Evolutionary conservation across 768 basidiomycete genomes (phyloP).

Genomic region (Mycena kentingensis): DNA sequence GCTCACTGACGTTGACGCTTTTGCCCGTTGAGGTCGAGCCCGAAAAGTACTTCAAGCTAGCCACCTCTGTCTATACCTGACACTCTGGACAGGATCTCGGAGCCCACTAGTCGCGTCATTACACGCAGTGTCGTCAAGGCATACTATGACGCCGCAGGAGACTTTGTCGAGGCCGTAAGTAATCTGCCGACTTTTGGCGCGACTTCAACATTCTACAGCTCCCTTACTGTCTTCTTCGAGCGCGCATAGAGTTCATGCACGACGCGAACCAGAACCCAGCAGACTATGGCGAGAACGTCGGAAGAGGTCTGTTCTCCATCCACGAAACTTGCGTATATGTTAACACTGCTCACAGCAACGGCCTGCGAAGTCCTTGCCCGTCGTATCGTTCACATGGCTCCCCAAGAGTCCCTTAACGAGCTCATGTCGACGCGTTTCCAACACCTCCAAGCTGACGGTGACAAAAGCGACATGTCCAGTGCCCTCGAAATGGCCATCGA

Average conservation of each 20-base stretch:
- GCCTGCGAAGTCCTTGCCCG: slow-evolving; percentile 87
- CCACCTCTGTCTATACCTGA: no score
- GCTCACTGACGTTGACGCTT: slow-evolving; percentile 71
- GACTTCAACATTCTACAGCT: slow-evolving; percentile 45
- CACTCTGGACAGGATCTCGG: slow-evolving; percentile 51
- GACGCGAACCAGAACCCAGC: slow-evolving; percentile 83
- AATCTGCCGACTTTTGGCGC: neutral
- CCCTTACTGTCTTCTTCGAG: slow-evolving; percentile 79
- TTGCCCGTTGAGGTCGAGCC: slow-evolving; percentile 81
- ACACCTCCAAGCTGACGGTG: slow-evolving; percentile 73
- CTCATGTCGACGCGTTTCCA: slow-evolving; percentile 82
- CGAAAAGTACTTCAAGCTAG: slow-evolving; percentile 24
- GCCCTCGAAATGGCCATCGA: slow-evolving; percentile 92
- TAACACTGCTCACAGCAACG: slow-evolving; percentile 47
- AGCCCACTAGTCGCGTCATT: slow-evolving; percentile 81
- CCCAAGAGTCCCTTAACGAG: slow-evolving; percentile 60
- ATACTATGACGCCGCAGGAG: slow-evolving; percentile 80
- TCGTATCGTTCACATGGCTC: slow-evolving; percentile 69
- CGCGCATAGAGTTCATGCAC: slow-evolving; percentile 76
- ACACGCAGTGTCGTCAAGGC: slow-evolving; percentile 78
- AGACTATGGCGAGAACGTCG: slow-evolving; percentile 83
- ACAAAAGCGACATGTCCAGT: slow-evolving; percentile 70
- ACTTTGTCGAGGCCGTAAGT: slow-evolving; percentile 81
- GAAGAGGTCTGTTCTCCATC: slow-evolving; percentile 56
- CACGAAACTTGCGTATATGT: slow-evolving; percentile 5